Percentiles rank a stretch among this genome's conserved stretches.
phyloP scores from a whole-genome alignment of 2,329 filamentous ascomycete species.

The Podosphaera xanthii region DNA sequence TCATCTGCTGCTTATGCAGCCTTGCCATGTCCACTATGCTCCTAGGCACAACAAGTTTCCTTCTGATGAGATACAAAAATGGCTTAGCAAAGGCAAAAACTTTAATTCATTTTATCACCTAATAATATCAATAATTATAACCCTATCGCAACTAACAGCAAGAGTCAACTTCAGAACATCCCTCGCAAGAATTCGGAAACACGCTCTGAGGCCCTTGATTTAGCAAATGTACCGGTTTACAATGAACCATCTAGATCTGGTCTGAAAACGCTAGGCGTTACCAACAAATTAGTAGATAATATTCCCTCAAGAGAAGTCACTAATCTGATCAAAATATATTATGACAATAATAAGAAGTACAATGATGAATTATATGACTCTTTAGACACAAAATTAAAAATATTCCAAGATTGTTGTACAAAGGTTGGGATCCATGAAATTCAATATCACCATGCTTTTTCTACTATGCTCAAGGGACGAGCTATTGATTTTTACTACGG shows the following conservation, averaged over 20 bases:
- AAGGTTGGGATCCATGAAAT: not conserved
- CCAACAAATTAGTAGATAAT: not conserved
- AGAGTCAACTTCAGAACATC: not conserved
- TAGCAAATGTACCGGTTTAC: not conserved
- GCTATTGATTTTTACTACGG: not conserved
- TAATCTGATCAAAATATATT: not conserved
- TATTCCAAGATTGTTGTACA: too few relatives aligned
- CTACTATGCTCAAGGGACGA: not conserved
- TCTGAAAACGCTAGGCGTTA: too few relatives aligned
- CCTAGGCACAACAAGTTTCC: too few relatives aligned
- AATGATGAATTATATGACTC: not conserved
- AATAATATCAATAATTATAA: not conserved
- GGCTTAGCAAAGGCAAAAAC: not conserved
- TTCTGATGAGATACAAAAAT: not conserved
- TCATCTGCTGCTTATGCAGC: too few relatives aligned
- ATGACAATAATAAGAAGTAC: not conserved
- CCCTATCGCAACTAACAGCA: not conserved
- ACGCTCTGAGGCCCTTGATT: not conserved
- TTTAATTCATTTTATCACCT: not conserved
- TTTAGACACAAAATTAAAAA: not conserved
- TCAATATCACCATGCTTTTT: not conserved
- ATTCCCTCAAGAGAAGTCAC: not conserved
- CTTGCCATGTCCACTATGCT: too few relatives aligned
- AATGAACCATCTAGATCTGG: too few relatives aligned
- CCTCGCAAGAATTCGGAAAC: too few relatives aligned